phyloP scores from a whole-genome alignment of 108 stramenopile species.

The Cyclostephanos invisitatus region DNA sequence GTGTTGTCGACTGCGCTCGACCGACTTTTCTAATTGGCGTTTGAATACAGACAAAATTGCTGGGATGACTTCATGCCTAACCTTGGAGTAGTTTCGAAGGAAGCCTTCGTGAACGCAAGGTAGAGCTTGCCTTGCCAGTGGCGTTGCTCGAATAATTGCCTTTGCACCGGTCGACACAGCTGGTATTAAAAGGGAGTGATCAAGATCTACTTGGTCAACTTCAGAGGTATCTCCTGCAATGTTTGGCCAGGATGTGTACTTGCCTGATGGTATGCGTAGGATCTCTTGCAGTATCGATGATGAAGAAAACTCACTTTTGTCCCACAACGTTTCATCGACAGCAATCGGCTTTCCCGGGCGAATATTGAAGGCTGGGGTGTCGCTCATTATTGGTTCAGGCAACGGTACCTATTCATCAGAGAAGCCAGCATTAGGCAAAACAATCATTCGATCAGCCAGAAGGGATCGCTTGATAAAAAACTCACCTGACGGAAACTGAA shows the following conservation, averaged over 20 bases:
- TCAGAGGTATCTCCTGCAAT: constrained; percentile 4
- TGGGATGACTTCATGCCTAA: constrained; percentile 65
- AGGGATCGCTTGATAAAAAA: background rate
- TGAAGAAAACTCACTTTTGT: constrained; percentile 36
- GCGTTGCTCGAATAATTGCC: constrained; percentile 62
- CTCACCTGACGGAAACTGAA: constrained; percentile 65
- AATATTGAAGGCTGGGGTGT: constrained; percentile 55
- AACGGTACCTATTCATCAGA: constrained; percentile 52
- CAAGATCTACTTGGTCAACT: constrained; percentile 11
- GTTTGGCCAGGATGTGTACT: constrained; percentile 39
- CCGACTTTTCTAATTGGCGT: constrained; percentile 66
- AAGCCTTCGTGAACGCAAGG: constrained; percentile 84
- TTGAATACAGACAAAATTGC: constrained; percentile 59
- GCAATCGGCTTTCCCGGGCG: constrained; percentile 38
- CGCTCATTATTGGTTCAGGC: constrained; percentile 62
- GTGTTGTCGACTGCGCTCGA: constrained; percentile 27
- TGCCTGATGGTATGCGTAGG: constrained; percentile 19
- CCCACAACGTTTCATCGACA: constrained; percentile 40
- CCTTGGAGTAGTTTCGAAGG: constrained; percentile 61
- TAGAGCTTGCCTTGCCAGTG: constrained; percentile 65
- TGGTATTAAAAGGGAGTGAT: constrained; percentile 30
- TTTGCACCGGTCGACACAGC: constrained; percentile 54
- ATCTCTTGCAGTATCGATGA: constrained; percentile 37
- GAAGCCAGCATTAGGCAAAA: background rate
- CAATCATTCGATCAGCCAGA: background rate